A percentile compares a stretch with the other conserved stretches of the same genome.
These are phyloP conservation scores for Cenchrus americanus DNA, from an alignment of 176 grass and related monocot genomes.

Conservation along the genomic window DNA sequence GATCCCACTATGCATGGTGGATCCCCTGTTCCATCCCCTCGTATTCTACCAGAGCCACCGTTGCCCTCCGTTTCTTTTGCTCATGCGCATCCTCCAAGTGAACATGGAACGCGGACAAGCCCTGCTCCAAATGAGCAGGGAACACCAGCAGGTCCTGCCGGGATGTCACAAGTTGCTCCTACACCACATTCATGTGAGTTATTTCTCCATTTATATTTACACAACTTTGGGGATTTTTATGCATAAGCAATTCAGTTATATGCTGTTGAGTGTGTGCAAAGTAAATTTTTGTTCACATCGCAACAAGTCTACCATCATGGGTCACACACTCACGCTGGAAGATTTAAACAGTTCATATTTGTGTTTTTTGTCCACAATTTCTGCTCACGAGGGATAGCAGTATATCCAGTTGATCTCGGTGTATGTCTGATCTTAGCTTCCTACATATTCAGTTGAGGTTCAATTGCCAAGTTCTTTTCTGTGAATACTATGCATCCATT, in stretches of 20 bases:
- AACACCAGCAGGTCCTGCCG: slow-evolving; percentile 27
- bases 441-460: background rate
- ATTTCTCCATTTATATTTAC: background rate
- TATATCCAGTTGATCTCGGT: background rate
- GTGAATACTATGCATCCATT: background rate
- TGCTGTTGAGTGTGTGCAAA: background rate
- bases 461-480: background rate
- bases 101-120: slow-evolving; percentile 15
- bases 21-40: slow-evolving; percentile 39
- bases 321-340: too few relatives aligned
- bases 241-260: background rate
- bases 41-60: slow-evolving; percentile 34
- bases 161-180: slow-evolving; percentile 41
- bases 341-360: background rate
- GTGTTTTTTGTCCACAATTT: background rate
- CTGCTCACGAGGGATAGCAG: background rate
- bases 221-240: background rate
- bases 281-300: background rate
- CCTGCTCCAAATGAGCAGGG: slow-evolving; percentile 47
- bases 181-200: slow-evolving; percentile 58
- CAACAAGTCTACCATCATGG: background rate
- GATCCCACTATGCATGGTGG: slow-evolving; percentile 29
- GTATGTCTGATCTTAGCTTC: background rate
- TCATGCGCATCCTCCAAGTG: slow-evolving; percentile 58
- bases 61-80: slow-evolving; percentile 50